Conservation (phyloP, 495 filamentous ascomycete species). For the Xylaria sp. region DNA sequence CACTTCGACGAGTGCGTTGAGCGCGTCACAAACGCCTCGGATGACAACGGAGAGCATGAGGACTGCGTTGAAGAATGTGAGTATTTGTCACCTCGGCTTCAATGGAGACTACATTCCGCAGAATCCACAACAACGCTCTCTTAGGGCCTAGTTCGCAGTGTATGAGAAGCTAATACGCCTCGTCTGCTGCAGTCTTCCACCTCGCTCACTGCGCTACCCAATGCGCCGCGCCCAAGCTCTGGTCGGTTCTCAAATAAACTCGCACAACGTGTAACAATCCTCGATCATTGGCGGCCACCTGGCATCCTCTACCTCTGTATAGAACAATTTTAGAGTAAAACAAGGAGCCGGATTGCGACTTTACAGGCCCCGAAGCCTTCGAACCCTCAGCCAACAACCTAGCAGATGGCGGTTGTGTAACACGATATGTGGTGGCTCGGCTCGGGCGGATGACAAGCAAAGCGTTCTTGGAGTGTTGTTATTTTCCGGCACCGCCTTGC, state of each 20-base stretch:
- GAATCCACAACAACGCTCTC: constrained; percentile 1
- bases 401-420: constrained; percentile 34
- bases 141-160: constrained; percentile 1
- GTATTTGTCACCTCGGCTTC: constrained; percentile 43
- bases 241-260: constrained; percentile 82
- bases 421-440: constrained; percentile 35
- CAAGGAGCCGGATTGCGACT: constrained; percentile 25
- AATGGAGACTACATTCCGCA: not conserved
- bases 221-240: constrained; percentile 97
- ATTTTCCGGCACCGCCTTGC: constrained; percentile 24
- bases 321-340: constrained; percentile 28
- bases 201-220: constrained; percentile 89
- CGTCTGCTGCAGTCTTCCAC: constrained; percentile 81
- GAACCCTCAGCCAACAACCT: constrained; percentile 18
- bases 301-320: constrained; percentile 18
- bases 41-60: constrained; percentile 70
- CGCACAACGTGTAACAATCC: constrained; percentile 3
- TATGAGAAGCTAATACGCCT: constrained; percentile 29
- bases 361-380: constrained; percentile 9
- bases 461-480: constrained; percentile 11
- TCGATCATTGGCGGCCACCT: constrained; percentile 10
- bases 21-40: constrained; percentile 79
- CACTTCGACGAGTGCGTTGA: constrained; percentile 98
- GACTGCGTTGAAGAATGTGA: constrained; percentile 99
- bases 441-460: constrained; percentile 31